Percentiles rank a stretch among this genome's conserved stretches.
Evolutionary conservation across 2,329 filamentous ascomycete species (phyloP).

Genomic region (Aureobasidium sp.): DNA sequence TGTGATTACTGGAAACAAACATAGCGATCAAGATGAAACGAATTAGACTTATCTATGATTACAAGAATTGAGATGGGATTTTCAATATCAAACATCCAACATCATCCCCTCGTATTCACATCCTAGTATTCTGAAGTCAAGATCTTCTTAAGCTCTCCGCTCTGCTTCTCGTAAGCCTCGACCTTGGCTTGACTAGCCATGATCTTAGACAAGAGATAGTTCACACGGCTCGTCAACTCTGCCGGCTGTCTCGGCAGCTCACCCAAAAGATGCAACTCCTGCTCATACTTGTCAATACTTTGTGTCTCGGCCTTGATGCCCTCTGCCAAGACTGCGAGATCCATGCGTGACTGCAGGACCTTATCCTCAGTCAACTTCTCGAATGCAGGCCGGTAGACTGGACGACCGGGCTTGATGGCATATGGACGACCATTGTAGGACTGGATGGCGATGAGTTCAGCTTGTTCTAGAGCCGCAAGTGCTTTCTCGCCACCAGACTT

Average conservation of each 20-base stretch:
- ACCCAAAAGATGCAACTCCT: conserved; percentile 64
- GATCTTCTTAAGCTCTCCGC: conserved; percentile 61
- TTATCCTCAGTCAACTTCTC: conserved; percentile 59
- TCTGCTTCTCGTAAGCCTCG: conserved; percentile 63
- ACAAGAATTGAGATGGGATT: background rate
- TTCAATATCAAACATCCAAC: background rate
- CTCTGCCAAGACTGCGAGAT: conserved; percentile 58
- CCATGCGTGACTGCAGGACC: conserved; percentile 63
- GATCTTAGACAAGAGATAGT: conserved; percentile 68
- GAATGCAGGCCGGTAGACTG: conserved; percentile 82
- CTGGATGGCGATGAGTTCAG: conserved; percentile 74
- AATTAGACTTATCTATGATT: background rate
- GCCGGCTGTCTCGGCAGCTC: conserved; percentile 60
- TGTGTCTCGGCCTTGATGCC: conserved; percentile 62
- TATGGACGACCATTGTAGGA: conserved; percentile 68
- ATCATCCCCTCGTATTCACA: background rate
- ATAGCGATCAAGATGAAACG: background rate
- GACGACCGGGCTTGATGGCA: conserved; percentile 69
- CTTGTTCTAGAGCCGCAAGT: conserved; percentile 70
- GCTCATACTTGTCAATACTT: conserved; percentile 69
- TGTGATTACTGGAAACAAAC: background rate
- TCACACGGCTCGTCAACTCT: conserved; percentile 57
- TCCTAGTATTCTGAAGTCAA: conserved; percentile 44
- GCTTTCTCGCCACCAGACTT: conserved; percentile 62
- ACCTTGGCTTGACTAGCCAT: conserved; percentile 67